Percentiles rank a stretch among this genome's conserved stretches.
phyloP scores from a whole-genome alignment of 2,329 filamentous ascomycete species.

The Aureobasidium sp. region DNA sequence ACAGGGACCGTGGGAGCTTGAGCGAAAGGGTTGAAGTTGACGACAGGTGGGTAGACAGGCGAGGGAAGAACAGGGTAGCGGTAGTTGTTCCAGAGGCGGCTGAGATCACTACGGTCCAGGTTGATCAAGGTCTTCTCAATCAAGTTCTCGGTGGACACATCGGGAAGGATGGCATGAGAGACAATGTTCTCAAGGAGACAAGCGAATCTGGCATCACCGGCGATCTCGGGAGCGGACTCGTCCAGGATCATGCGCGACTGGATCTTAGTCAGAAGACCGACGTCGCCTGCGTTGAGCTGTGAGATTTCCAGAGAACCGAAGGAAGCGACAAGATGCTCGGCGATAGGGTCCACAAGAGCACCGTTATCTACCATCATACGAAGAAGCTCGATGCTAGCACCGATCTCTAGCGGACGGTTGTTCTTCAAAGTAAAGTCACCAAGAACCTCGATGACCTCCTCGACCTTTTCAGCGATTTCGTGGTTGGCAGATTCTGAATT shows the following conservation, averaged over 20 bases:
- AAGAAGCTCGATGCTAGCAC: conserved; percentile 50
- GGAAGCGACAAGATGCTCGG: conserved; percentile 51
- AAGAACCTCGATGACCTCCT: conserved; percentile 71
- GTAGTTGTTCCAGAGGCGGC: conserved; percentile 51
- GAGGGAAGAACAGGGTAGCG: conserved; percentile 39
- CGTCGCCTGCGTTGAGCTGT: conserved; percentile 43
- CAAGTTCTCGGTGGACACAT: conserved; percentile 46
- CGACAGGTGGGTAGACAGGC: conserved; percentile 41
- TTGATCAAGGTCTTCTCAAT: conserved; percentile 51
- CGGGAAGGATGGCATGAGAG: conserved; percentile 43
- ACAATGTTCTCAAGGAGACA: conserved; percentile 52
- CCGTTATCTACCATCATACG: conserved; percentile 59
- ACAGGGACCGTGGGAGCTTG: conserved; percentile 35
- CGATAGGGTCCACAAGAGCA: conserved; percentile 49
- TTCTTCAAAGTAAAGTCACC: conserved; percentile 48
- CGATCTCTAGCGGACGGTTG: conserved; percentile 42
- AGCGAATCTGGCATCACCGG: conserved; percentile 50
- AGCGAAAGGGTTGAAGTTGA: conserved; percentile 39
- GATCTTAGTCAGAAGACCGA: conserved; percentile 53
- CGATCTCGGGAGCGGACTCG: conserved; percentile 43
- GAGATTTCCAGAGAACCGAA: conserved; percentile 52
- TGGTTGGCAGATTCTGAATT: conserved; percentile 36
- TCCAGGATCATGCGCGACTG: conserved; percentile 44
- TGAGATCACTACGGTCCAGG: conserved; percentile 40
- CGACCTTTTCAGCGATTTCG: conserved; percentile 68